Evolutionary conservation across 2,329 filamentous ascomycete genomes (phyloP).

Genomic region (Epichloe brachyelytri): DNA sequence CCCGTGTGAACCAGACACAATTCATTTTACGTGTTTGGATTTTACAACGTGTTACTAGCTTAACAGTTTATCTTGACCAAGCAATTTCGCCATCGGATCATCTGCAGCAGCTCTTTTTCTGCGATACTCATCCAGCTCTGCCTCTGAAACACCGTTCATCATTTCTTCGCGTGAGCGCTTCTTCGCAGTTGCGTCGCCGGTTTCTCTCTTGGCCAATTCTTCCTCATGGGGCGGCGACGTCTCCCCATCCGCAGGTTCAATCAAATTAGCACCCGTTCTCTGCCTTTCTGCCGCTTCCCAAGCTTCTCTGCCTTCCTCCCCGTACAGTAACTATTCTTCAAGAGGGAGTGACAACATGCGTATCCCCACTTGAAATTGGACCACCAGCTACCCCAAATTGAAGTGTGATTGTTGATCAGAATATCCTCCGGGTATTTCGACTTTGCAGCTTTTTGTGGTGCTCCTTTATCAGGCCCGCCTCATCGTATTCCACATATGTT

Average conservation of each 20-base stretch:
- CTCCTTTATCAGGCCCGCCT: constrained; percentile 79
- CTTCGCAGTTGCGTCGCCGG: constrained; percentile 29
- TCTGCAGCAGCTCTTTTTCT: constrained; percentile 59
- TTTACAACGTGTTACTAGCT: constrained; percentile 9
- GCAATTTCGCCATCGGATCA: constrained; percentile 76
- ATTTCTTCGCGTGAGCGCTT: constrained; percentile 72
- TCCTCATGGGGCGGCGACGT: constrained; percentile 12
- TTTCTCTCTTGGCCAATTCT: constrained; percentile 18
- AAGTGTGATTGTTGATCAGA: constrained; percentile 77
- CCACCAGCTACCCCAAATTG: constrained; percentile 98
- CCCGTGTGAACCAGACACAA: no score
- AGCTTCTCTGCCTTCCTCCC: constrained; percentile 71
- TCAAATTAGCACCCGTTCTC: constrained; percentile 32
- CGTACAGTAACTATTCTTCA: constrained; percentile 97
- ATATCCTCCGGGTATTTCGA: constrained; percentile 91
- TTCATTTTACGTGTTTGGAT: not conserved
- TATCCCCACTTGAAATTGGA: constrained; percentile 91
- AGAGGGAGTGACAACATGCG: constrained; percentile 80
- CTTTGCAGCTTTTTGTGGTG: constrained; percentile 59
- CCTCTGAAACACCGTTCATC: constrained; percentile 64
- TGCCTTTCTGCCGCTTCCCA: constrained; percentile 63
- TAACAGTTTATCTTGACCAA: constrained; percentile 59
- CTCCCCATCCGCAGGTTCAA: constrained; percentile 20
- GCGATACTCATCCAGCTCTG: constrained; percentile 77
- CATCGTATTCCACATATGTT: constrained; percentile 86